Evolutionary conservation across 2,329 filamentous ascomycete species (phyloP).

Genomic region (Tetracladium maxilliforme): DNA sequence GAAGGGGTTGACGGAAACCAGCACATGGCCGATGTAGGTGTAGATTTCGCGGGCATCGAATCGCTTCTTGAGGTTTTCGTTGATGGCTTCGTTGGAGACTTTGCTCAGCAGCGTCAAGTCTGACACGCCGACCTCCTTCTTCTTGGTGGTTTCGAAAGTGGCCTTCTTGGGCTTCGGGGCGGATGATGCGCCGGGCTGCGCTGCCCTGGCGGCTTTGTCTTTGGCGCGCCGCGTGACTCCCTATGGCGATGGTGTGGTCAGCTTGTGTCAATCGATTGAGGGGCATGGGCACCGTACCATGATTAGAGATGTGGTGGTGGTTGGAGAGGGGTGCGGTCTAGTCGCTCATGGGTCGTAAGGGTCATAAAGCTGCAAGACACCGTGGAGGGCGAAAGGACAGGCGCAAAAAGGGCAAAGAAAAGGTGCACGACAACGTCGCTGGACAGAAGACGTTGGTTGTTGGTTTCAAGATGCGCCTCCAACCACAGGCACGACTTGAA

Average conservation of each 20-base stretch:
- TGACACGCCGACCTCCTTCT: conserved; percentile 98
- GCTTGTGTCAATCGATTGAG: too few species aligned
- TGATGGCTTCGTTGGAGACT: conserved; percentile 98
- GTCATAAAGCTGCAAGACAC: too few species aligned
- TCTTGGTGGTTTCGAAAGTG: conserved; percentile 89
- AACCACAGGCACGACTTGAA: too few species aligned
- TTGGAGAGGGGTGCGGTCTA: too few species aligned
- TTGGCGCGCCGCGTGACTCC: conserved; percentile 18
- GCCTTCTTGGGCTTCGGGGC: conserved; percentile 57
- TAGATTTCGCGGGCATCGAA: conserved; percentile 98
- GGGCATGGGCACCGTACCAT: too few species aligned
- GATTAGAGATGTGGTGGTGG: too few species aligned
- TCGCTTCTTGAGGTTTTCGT: conserved; percentile 95
- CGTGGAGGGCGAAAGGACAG: background rate
- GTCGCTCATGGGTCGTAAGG: too few species aligned
- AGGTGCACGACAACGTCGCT: too few species aligned
- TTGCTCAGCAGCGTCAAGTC: conserved; percentile 96
- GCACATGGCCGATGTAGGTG: conserved; percentile 98
- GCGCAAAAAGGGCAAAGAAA: too few species aligned
- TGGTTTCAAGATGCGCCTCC: too few species aligned
- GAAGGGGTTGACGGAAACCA: conserved; percentile 98
- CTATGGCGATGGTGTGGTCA: conserved; percentile 8
- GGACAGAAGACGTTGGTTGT: too few species aligned
- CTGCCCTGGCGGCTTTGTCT: conserved; percentile 13
- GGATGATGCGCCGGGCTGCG: conserved; percentile 8